Evolutionary conservation across 768 basidiomycete species (phyloP).

Genomic region (Tephrocybe rancida): DNA sequence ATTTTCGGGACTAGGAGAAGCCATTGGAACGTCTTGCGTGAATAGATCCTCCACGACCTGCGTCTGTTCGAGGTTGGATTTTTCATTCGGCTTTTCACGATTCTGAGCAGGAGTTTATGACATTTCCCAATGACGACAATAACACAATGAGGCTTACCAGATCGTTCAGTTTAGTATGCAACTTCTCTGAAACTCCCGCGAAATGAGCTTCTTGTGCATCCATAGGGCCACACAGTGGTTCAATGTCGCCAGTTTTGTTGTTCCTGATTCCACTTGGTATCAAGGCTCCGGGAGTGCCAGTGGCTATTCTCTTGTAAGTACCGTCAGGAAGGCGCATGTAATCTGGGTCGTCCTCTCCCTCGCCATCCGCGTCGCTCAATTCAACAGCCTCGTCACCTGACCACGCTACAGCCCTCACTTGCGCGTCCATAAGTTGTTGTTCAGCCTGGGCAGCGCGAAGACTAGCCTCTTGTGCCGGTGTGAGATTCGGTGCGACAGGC

Average conservation of each 20-base stretch:
- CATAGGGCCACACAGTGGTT: constrained; percentile 36
- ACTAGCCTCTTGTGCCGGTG: constrained; percentile 60
- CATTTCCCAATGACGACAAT: background rate
- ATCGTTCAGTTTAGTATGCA: constrained; percentile 57
- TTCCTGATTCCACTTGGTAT: constrained; percentile 62
- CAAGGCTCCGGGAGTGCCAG: constrained; percentile 23
- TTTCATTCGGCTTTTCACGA: background rate
- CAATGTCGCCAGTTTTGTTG: constrained; percentile 51
- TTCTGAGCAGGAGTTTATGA: constrained; percentile 11
- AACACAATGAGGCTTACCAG: constrained; percentile 48
- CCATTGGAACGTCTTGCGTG: constrained; percentile 11
- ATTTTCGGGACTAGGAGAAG: constrained; percentile 9
- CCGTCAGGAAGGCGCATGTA: constrained; percentile 39
- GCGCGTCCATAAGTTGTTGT: constrained; percentile 63
- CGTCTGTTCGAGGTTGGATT: constrained; percentile 48
- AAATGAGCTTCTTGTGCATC: constrained; percentile 48
- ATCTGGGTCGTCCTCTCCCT: constrained; percentile 61
- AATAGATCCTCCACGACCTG: constrained; percentile 24
- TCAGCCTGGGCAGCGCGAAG: constrained; percentile 56
- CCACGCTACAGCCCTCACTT: constrained; percentile 67
- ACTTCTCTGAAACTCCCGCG: constrained; percentile 48
- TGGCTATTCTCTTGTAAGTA: constrained; percentile 25
- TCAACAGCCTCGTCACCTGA: constrained; percentile 54
- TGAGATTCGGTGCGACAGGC: constrained; percentile 38
- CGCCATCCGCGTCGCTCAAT: constrained; percentile 53